Evolutionary conservation across 1,139 yeast species (phyloP).

Genomic region (Arxiozyma heterogenica): DNA sequence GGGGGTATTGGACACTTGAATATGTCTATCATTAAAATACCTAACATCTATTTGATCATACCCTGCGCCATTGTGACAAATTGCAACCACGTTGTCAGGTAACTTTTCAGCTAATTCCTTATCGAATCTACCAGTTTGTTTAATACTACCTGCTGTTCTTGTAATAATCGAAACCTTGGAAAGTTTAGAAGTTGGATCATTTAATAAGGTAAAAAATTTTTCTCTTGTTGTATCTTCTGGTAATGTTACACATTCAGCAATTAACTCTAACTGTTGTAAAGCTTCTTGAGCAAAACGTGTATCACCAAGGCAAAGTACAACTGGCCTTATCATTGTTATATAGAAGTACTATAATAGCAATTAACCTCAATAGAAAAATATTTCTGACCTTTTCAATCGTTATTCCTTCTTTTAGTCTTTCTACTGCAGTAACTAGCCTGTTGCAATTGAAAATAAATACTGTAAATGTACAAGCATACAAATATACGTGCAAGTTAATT

Average conservation of each 20-base stretch:
- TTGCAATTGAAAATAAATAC: too few relatives aligned
- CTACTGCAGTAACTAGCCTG: too few relatives aligned
- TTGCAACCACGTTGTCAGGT: constrained; percentile 52
- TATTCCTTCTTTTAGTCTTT: too few relatives aligned
- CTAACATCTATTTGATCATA: constrained; percentile 70
- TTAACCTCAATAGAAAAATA: too few relatives aligned
- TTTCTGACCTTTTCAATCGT: too few relatives aligned
- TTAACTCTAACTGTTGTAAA: constrained; percentile 42
- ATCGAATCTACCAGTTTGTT: constrained; percentile 65
- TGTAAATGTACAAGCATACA: too few relatives aligned
- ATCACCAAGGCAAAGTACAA: constrained; percentile 52
- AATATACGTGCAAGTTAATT: too few relatives aligned
- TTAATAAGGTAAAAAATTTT: constrained; percentile 42
- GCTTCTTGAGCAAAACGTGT: constrained; percentile 45
- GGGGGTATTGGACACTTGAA: constrained; percentile 69
- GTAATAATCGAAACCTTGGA: constrained; percentile 42
- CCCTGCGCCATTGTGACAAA: constrained; percentile 88
- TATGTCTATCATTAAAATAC: constrained; percentile 32
- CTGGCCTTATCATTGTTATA: constrained; percentile 34
- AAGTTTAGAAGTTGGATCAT: constrained; percentile 36
- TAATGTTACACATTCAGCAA: constrained; percentile 42
- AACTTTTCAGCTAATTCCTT: constrained; percentile 53
- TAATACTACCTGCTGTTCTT: constrained; percentile 42
- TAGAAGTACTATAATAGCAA: background rate
- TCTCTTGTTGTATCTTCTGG: constrained; percentile 40